Evolutionary conservation across 1,139 yeast species (phyloP).

Genomic region (Arxiozyma bovina): DNA sequence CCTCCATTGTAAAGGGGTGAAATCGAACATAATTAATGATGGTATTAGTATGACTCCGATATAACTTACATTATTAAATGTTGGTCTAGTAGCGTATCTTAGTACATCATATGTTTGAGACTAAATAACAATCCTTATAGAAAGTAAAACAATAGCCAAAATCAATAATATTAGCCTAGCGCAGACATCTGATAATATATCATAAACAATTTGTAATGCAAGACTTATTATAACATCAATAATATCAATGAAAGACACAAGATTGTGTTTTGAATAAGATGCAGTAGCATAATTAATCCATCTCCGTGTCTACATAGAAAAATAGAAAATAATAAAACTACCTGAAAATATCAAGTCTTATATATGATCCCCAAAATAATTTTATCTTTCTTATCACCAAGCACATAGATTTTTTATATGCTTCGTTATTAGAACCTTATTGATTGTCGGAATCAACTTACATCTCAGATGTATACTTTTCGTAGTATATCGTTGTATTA

Average conservation of each 20-base stretch:
- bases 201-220: slow-evolving; percentile 62
- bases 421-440: neutral
- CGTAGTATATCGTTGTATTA: neutral
- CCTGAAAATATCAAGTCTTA: slow-evolving; percentile 19
- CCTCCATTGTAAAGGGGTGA: slow-evolving; percentile 64
- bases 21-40: slow-evolving; percentile 54
- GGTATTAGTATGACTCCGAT: slow-evolving; percentile 53
- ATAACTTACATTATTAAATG: slow-evolving; percentile 61
- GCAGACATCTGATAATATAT: slow-evolving; percentile 60
- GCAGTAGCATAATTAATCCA: slow-evolving; percentile 57
- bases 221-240: slow-evolving; percentile 59
- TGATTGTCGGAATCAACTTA: neutral
- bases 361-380: slow-evolving; percentile 18
- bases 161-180: slow-evolving; percentile 56
- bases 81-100: slow-evolving; percentile 65
- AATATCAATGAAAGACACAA: slow-evolving; percentile 56
- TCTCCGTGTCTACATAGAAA: slow-evolving; percentile 58
- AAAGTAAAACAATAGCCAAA: slow-evolving; percentile 50
- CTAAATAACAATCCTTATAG: slow-evolving; percentile 62
- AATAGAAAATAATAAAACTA: slow-evolving; percentile 35
- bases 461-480: neutral
- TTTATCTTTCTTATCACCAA: slow-evolving; percentile 18
- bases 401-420: slow-evolving; percentile 1
- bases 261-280: slow-evolving; percentile 49
- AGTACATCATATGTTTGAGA: slow-evolving; percentile 58